Percentiles rank a stretch among this genome's conserved stretches.
Conservation (phyloP, 495 filamentous ascomycete species). For the Podospora conica region DNA sequence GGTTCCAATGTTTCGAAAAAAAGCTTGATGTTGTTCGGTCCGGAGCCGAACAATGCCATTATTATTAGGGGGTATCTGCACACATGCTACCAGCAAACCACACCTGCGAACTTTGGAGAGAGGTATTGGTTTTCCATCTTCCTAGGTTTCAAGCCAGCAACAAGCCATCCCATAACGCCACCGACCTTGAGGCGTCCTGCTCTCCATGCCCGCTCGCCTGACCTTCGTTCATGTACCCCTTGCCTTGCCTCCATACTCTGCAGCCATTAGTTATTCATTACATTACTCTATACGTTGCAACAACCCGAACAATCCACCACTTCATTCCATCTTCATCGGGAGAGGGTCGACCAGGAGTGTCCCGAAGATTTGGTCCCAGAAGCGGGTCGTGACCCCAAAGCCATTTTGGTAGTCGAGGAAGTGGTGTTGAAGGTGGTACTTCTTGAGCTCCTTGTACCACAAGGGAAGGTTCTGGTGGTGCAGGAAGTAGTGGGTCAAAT, state of each 20-base stretch:
- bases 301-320: background rate
- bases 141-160: background rate
- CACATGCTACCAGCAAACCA: background rate
- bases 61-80: slow-evolving; percentile 3
- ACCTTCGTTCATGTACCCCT: background rate
- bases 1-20: background rate
- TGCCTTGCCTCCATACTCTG: background rate
- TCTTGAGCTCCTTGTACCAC: slow-evolving; percentile 87
- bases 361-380: slow-evolving; percentile 92
- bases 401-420: slow-evolving; percentile 95
- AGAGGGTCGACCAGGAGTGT: slow-evolving; percentile 62
- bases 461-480: slow-evolving; percentile 88
- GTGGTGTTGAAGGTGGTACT: slow-evolving; percentile 94
- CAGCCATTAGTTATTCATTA: background rate
- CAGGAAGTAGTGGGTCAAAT: slow-evolving; percentile 98
- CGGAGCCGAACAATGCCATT: slow-evolving; percentile 1
- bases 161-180: background rate
- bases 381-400: slow-evolving; percentile 96
- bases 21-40: background rate
- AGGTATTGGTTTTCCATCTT: background rate
- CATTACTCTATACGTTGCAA: background rate
- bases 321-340: slow-evolving; percentile 50
- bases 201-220: background rate
- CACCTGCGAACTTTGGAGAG: background rate
- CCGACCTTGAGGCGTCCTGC: background rate